These are phyloP conservation scores for Suhomyces panamericanus DNA, from an alignment of 1,139 yeast genomes.

Conservation along the genomic window DNA sequence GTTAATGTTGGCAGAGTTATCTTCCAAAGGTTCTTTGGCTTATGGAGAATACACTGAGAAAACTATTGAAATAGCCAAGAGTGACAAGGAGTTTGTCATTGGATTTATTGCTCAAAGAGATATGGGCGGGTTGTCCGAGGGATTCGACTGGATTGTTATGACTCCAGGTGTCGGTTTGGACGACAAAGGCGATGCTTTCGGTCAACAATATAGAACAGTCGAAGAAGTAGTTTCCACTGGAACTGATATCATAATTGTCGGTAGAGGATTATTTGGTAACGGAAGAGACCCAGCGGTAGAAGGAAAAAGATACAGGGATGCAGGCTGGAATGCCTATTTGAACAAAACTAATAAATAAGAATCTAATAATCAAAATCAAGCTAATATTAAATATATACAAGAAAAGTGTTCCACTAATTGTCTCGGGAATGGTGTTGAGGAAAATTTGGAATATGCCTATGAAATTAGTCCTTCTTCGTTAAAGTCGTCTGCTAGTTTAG, in stretches of 20 bases:
- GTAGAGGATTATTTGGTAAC: constrained; percentile 94
- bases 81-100: constrained; percentile 84
- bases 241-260: constrained; percentile 92
- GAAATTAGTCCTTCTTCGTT: constrained; percentile 21
- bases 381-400: neutral
- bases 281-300: constrained; percentile 89
- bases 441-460: neutral
- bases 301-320: constrained; percentile 83
- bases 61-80: constrained; percentile 87
- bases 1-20: constrained; percentile 92
- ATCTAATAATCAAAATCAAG: neutral
- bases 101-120: constrained; percentile 95
- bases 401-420: neutral
- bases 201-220: constrained; percentile 96
- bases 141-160: constrained; percentile 92
- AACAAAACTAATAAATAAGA: constrained; percentile 31
- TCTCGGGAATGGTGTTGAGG: neutral
- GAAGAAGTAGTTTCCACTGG: constrained; percentile 80
- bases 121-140: constrained; percentile 80
- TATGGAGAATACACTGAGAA: constrained; percentile 84
- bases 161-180: constrained; percentile 99
- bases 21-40: constrained; percentile 91
- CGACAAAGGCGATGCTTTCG: constrained; percentile 94
- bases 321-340: constrained; percentile 91
- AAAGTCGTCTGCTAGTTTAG: constrained; percentile 37